Percentiles rank a stretch among this genome's conserved stretches.
These are phyloP conservation scores for Saturnispora mendoncae DNA, from an alignment of 805 yeast species.

Conservation along the genomic window DNA sequence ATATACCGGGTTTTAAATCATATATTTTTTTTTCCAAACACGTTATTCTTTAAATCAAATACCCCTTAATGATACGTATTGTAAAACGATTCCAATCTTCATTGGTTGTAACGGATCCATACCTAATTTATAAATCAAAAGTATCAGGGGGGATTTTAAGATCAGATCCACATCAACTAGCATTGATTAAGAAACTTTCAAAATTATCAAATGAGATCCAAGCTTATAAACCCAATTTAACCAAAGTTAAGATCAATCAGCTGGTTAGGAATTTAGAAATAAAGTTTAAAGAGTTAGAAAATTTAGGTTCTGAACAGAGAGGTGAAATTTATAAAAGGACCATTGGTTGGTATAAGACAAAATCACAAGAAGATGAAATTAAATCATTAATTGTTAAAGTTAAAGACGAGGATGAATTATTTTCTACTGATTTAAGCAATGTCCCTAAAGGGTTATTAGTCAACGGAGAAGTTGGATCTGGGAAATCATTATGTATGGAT, in stretches of 20 bases:
- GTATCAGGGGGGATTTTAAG: constrained; percentile 42
- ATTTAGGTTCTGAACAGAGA: constrained; percentile 10
- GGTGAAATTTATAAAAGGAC: constrained; percentile 22
- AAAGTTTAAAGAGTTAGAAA: constrained; percentile 13
- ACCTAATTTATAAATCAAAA: constrained; percentile 44
- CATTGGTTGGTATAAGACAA: constrained; percentile 24
- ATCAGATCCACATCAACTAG: constrained; percentile 50
- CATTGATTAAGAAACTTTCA: constrained; percentile 52
- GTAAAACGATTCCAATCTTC: neutral
- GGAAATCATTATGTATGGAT: constrained; percentile 67
- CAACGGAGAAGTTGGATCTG: constrained; percentile 66
- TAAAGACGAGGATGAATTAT: constrained; percentile 37
- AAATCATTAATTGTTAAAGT: constrained; percentile 41
- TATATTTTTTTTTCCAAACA: neutral
- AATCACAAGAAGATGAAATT: constrained; percentile 12
- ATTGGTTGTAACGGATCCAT: constrained; percentile 48
- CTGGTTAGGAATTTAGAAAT: constrained; percentile 30
- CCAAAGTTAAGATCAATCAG: constrained; percentile 34
- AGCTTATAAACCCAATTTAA: constrained; percentile 51
- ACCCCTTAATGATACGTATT: neutral
- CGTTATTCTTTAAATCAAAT: neutral
- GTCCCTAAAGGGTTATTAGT: constrained; percentile 59
- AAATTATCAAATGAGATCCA: constrained; percentile 54
- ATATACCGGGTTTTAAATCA: neutral
- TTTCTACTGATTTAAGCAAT: constrained; percentile 39